These are phyloP conservation scores for Aspergillus carbonarius DNA, from an alignment of 2,329 filamentous ascomycete genomes.

Conservation along the genomic window DNA sequence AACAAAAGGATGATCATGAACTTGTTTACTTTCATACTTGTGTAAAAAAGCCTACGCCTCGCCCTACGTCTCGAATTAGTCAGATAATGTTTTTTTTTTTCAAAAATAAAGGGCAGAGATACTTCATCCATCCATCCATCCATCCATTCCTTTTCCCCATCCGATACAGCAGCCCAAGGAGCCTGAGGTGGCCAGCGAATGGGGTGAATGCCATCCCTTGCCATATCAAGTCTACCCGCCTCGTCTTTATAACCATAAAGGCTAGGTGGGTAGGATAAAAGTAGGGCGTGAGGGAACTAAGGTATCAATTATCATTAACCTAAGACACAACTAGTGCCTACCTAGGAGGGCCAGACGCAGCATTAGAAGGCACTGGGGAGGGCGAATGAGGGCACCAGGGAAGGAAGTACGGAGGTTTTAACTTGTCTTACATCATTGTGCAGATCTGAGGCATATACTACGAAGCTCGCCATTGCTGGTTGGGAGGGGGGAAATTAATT, in stretches of 20 bases:
- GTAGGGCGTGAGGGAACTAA: too few relatives aligned
- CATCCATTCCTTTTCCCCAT: not conserved
- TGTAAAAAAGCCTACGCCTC: too few relatives aligned
- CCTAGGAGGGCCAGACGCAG: not conserved
- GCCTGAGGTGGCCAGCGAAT: too few relatives aligned
- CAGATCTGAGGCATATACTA: not conserved
- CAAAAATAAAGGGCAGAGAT: not conserved
- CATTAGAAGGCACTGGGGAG: too few relatives aligned
- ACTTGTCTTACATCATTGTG: slow-evolving; percentile 1
- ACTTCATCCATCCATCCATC: not conserved
- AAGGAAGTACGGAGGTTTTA: not conserved
- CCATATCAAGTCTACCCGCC: not conserved
- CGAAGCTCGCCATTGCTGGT: not conserved
- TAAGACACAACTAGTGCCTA: too few relatives aligned
- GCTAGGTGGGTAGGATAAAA: not conserved
- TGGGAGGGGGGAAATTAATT: not conserved
- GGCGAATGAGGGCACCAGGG: not conserved
- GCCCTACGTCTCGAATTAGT: too few relatives aligned
- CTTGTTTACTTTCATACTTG: too few relatives aligned
- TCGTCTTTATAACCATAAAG: not conserved
- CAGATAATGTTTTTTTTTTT: not conserved
- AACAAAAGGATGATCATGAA: too few relatives aligned
- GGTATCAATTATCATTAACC: too few relatives aligned
- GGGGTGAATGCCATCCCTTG: not conserved
- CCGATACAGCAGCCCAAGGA: too few relatives aligned